Conservation (phyloP, 805 yeast genomes). For the Monosporozyma servazzii region DNA sequence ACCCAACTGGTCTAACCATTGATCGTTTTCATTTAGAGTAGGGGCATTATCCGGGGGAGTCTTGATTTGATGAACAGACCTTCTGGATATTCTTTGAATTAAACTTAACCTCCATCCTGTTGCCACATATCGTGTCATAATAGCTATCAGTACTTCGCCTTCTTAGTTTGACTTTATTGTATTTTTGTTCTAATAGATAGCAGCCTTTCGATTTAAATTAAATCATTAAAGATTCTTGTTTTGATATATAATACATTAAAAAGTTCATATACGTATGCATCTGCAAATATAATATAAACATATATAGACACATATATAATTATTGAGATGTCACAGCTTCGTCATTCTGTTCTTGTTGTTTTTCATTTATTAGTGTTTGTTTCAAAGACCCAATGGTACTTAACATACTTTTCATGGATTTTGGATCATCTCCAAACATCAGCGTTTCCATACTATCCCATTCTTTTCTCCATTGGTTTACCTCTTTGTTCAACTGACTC, state of each 20-base stretch:
- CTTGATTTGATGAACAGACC: slow-evolving; percentile 5
- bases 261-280: not conserved
- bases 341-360: not conserved
- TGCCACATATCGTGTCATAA: not conserved
- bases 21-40: slow-evolving; percentile 34
- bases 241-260: not conserved
- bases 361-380: not conserved
- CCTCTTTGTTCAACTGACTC: slow-evolving; percentile 18
- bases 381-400: slow-evolving; percentile 19
- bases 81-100: not conserved
- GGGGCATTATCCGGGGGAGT: slow-evolving; percentile 33
- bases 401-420: slow-evolving; percentile 23
- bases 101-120: not conserved
- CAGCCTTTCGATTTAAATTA: not conserved
- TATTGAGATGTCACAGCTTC: not conserved
- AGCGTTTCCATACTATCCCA: slow-evolving; percentile 24
- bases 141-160: not conserved
- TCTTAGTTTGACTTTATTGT: not conserved
- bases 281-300: not conserved
- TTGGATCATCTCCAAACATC: slow-evolving; percentile 26
- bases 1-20: slow-evolving; percentile 30
- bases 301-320: not conserved
- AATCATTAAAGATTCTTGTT: not conserved
- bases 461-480: slow-evolving; percentile 25
- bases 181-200: not conserved